Base-by-base conservation (phyloP, 345 rosid species). In the Euphorbia pulcherrima region DNA sequence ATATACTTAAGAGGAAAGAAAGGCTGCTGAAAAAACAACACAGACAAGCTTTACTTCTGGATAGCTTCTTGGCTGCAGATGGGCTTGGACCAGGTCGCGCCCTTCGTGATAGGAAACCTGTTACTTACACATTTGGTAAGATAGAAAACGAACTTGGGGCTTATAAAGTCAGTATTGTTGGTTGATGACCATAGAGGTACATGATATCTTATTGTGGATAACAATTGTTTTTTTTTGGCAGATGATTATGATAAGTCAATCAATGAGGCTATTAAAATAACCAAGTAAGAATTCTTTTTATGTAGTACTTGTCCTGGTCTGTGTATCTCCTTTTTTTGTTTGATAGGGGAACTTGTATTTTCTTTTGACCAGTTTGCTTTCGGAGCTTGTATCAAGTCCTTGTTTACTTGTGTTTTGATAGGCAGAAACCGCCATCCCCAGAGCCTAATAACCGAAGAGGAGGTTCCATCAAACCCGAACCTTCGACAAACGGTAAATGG, bases 231-330 rank as follows among this genome's bases (percentile, higher is more conserved):
- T 24, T 73, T 37, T 79, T 68, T 75, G 83, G 90, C 94, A 95
- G 99, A 95, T 87, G 99, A 90, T 82, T 95, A 88, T 80, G 99
- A 95, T 70, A 88, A 89, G 73, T 92, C 99, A 33, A 95, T 95
- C 82, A 95, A 84, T 47, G 99, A 95, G 83, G 99, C 99, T 70
- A 90, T 95, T 81, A 90, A 92, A 79, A 83, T 87, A 83, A 90
- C 97, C 65, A 92, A 90, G 98, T 95, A 88, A 20, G 85, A 39
- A 50, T 24, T 70, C 53, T 67, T 26, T 70, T 51, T 21, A 37
- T 7, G 3, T 7, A 26, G 40, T 67, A 16, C 65, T n/a, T 37
- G 18, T 23, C 1, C 3, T 44, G 12, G 9, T 30, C 23, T 28
- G 65, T 67, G 13, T 27, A 33, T 52, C 26, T 23, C 23, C 24